phyloP scores from a whole-genome alignment of 2,329 filamentous ascomycete genomes.

The Ophiostoma australiae region DNA sequence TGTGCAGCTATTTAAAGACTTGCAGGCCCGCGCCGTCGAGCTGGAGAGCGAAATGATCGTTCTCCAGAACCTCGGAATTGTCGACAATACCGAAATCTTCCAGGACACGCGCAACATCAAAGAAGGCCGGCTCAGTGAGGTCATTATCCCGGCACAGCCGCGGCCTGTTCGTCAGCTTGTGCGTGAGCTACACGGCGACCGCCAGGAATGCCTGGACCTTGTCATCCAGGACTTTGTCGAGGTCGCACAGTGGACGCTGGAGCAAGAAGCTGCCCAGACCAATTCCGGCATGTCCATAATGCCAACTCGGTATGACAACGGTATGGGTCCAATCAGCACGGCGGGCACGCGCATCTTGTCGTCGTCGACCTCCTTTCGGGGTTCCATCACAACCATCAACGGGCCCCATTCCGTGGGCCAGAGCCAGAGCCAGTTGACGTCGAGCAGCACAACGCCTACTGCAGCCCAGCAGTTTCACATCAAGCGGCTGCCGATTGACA shows the following conservation, averaged over 20 bases:
- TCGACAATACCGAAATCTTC: conserved; percentile 17
- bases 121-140: conserved; percentile 20
- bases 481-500: conserved; percentile 16
- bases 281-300: background rate
- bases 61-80: conserved; percentile 19
- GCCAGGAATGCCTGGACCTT: conserved; percentile 19
- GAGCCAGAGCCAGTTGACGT: background rate
- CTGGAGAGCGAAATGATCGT: conserved; percentile 25
- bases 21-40: conserved; percentile 20
- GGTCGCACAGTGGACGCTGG: conserved; percentile 25
- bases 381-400: background rate
- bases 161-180: conserved; percentile 26
- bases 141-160: conserved; percentile 22
- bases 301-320: background rate
- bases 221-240: conserved; percentile 26
- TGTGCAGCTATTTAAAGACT: background rate
- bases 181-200: conserved; percentile 21
- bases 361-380: background rate
- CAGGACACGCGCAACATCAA: conserved; percentile 22
- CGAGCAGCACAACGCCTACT: background rate
- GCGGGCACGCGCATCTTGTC: background rate
- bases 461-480: background rate
- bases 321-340: background rate
- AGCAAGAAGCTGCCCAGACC: conserved; percentile 13
- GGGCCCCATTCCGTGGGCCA: too few relatives aligned